These are phyloP conservation scores for Cytidiella melzeri DNA, from an alignment of 768 basidiomycete species.

Conservation along the genomic window DNA sequence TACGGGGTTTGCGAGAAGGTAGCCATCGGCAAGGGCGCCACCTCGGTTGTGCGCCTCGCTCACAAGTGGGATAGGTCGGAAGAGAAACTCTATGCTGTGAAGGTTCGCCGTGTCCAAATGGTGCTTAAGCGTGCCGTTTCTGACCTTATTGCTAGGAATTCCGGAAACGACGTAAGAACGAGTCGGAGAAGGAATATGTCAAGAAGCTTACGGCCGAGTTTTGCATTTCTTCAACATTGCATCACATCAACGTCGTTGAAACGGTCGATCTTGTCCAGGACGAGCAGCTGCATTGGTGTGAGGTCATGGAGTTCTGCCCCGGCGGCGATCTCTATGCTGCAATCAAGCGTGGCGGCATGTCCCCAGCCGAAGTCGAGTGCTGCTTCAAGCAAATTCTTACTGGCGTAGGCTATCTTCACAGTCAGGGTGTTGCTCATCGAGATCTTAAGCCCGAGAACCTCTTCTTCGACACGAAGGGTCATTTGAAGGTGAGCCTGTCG, in stretches of 20 bases:
- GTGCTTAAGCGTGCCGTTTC: not conserved
- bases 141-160: slow-evolving; percentile 64
- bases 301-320: slow-evolving; percentile 99
- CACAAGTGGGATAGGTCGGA: slow-evolving; percentile 98
- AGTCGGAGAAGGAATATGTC: slow-evolving; percentile 98
- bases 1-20: slow-evolving; percentile 97
- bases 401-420: slow-evolving; percentile 88
- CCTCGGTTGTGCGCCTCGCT: slow-evolving; percentile 90
- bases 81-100: slow-evolving; percentile 97
- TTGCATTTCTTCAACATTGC: slow-evolving; percentile 94
- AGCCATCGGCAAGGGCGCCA: slow-evolving; percentile 98
- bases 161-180: slow-evolving; percentile 95
- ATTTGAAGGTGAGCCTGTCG: slow-evolving; percentile 69
- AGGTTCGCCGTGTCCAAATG: slow-evolving; percentile 50
- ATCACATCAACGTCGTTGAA: slow-evolving; percentile 93
- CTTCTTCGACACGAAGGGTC: slow-evolving; percentile 87
- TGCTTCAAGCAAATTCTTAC: slow-evolving; percentile 95
- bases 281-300: slow-evolving; percentile 94
- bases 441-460: slow-evolving; percentile 98
- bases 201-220: slow-evolving; percentile 99
- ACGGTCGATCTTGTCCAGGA: slow-evolving; percentile 99
- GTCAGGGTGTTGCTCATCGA: slow-evolving; percentile 95
- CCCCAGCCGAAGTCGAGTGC: slow-evolving; percentile 88
- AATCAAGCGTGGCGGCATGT: slow-evolving; percentile 96
- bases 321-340: slow-evolving; percentile 98